A percentile compares a stretch with the other conserved stretches of the same genome.
Evolutionary conservation across 106 monocot genomes (phyloP).

Genomic region (Platanthera guangdongensis): DNA sequence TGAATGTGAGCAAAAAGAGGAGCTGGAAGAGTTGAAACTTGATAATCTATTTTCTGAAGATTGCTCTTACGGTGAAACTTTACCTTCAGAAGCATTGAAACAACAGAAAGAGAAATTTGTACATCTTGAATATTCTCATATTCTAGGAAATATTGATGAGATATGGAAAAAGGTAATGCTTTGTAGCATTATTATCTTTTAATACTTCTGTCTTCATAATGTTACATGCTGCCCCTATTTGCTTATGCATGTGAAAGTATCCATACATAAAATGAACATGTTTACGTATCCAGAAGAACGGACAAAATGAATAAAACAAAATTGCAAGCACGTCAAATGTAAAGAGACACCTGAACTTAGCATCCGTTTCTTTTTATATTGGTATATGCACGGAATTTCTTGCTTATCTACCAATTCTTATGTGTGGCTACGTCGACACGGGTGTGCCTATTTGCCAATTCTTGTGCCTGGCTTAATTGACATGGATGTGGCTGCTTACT

Average conservation of each 20-base stretch:
- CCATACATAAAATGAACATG: neutral
- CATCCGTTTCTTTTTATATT: constrained; percentile 1
- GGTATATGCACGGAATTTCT: neutral
- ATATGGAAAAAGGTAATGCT: constrained; percentile 70
- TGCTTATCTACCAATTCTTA: neutral
- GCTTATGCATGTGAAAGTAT: constrained; percentile 1
- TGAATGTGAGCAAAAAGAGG: constrained; percentile 31
- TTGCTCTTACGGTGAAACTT: constrained; percentile 23
- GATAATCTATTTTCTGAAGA: constrained; percentile 79
- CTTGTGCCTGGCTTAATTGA: neutral
- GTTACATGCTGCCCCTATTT: neutral
- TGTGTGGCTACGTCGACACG: neutral
- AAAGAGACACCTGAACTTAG: neutral
- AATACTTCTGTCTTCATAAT: neutral
- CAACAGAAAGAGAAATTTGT: constrained; percentile 30
- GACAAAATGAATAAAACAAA: neutral
- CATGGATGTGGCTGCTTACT: neutral
- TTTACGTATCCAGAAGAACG: neutral
- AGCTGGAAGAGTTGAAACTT: constrained; percentile 57
- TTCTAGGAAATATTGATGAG: constrained; percentile 50
- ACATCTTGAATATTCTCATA: constrained; percentile 31
- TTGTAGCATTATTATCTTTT: neutral
- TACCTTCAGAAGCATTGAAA: constrained; percentile 31
- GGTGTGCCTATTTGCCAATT: neutral
- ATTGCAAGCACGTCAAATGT: neutral